Conservation (phyloP, 164 flowering plant species). For the Macadamia tetraphylla region DNA sequence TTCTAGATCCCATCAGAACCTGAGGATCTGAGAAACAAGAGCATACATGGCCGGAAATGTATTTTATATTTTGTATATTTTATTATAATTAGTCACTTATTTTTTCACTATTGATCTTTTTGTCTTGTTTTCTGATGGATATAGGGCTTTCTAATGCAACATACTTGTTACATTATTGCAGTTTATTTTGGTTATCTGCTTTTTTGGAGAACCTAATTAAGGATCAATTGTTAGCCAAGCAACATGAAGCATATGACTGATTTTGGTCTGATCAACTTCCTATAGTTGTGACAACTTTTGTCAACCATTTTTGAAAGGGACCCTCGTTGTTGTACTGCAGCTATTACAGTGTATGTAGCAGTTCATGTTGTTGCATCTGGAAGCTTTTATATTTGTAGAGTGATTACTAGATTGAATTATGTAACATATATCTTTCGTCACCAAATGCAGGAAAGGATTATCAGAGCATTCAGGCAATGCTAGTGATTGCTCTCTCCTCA, state of each 20-base stretch:
- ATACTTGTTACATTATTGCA: too few relatives aligned
- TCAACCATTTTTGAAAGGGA: conserved; percentile 71
- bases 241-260: conserved; percentile 79
- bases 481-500: conserved; percentile 65
- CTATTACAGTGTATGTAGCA: conserved; percentile 62
- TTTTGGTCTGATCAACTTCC: conserved; percentile 93
- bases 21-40: too few relatives aligned
- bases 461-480: conserved; percentile 37
- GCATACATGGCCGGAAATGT: too few relatives aligned
- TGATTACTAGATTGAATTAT: conserved; percentile 10
- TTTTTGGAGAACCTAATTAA: too few relatives aligned
- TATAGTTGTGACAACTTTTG: conserved; percentile 58
- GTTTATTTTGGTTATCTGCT: too few relatives aligned
- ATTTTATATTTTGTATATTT: neutral
- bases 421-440: conserved; percentile 12
- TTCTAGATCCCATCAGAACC: too few relatives aligned
- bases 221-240: conserved; percentile 30
- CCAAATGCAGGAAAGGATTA: neutral
- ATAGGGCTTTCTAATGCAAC: too few relatives aligned
- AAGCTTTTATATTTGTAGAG: conserved; percentile 6
- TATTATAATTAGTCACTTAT: neutral
- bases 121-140: neutral
- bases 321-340: conserved; percentile 60
- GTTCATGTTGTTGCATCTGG: conserved; percentile 9
- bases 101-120: neutral